Evolutionary conservation across 1,139 yeast genomes (phyloP).

Genomic region (Protomyces arabidopsidicola): DNA sequence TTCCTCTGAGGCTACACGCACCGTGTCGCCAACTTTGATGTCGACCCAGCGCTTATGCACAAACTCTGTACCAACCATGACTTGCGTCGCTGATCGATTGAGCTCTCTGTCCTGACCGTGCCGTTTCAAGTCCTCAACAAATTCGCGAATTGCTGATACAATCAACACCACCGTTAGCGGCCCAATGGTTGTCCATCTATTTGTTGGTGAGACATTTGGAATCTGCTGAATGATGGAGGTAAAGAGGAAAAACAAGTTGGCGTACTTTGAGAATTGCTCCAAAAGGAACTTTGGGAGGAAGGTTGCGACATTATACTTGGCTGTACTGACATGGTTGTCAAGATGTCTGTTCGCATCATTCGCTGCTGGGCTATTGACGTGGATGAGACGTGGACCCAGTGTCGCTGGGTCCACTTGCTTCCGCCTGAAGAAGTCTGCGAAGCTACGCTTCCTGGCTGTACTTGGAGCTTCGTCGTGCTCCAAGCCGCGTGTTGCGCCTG

Average conservation of each 20-base stretch:
- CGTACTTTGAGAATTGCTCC: conserved; percentile 96
- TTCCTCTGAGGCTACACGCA: conserved; percentile 77
- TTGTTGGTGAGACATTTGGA: conserved; percentile 94
- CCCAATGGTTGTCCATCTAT: conserved; percentile 90
- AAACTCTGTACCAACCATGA: conserved; percentile 67
- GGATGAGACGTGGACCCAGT: conserved; percentile 62
- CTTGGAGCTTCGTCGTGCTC: neutral
- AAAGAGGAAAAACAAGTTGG: conserved; percentile 86
- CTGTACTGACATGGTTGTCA: conserved; percentile 88
- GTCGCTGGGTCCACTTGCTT: conserved; percentile 39
- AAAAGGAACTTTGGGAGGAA: conserved; percentile 89
- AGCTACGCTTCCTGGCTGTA: neutral
- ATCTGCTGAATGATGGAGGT: conserved; percentile 95
- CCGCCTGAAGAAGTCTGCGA: conserved; percentile 36
- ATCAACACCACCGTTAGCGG: conserved; percentile 76
- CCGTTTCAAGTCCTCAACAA: conserved; percentile 85
- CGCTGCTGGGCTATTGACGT: conserved; percentile 55
- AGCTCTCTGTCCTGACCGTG: conserved; percentile 82
- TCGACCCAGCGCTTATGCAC: conserved; percentile 73
- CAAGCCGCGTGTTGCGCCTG: conserved; percentile 11
- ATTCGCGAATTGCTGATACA: conserved; percentile 89
- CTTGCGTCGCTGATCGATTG: conserved; percentile 70
- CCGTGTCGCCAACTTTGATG: conserved; percentile 86
- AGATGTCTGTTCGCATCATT: conserved; percentile 57
- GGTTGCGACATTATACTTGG: conserved; percentile 92